Evolutionary conservation across 768 basidiomycete species (phyloP), one percentile per base, ranked within the genome.

Genomic region (Ramaria sp.): DNA sequence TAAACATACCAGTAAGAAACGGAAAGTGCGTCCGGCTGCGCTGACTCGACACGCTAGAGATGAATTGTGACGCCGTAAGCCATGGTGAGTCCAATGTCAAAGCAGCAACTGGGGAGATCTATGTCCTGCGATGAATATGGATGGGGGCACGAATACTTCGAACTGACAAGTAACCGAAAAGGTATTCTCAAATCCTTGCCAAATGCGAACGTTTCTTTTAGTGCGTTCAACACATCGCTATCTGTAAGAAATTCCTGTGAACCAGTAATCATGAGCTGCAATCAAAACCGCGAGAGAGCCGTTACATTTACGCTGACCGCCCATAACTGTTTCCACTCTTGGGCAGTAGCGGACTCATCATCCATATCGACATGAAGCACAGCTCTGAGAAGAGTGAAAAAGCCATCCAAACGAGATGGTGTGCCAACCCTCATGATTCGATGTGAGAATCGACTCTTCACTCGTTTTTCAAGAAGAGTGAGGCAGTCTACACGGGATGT

Each of bases 371-470:
- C 62, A 8, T 61, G 67, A 3, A 95, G 65, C 4, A 78, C 63
- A 1, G 61, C 63, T 57, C 70, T 73, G 44, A 78, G 71, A n/a
- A 81, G 65, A 7, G 62, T 65, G 12, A 78, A 63, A 74, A 83
- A 86, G 16, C 68, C 68, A 3, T 70, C 66, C 0, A 81, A 56
- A 8, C 69, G 70, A 4, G 69, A 62, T 1, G 83, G 81, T 13
- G 86, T 78, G 0, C 81, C 76, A 5, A 89, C 83, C 45, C 89
- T 79, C 54, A 94, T 74, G 61, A 91, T 88, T 53, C 96, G 76
- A 30, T 93, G 91, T 1, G 94, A 97, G 70, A 98, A 99, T 3
- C 96, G 81, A 59, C 92, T 96, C 69, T 98, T 96, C 48, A 99
- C 96, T 42, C 96, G 78, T 66, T 99, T 99, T 66, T 99, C 96